phyloP scores from a whole-genome alignment of 257 asterid genomes.

The Solanum piurae region DNA sequence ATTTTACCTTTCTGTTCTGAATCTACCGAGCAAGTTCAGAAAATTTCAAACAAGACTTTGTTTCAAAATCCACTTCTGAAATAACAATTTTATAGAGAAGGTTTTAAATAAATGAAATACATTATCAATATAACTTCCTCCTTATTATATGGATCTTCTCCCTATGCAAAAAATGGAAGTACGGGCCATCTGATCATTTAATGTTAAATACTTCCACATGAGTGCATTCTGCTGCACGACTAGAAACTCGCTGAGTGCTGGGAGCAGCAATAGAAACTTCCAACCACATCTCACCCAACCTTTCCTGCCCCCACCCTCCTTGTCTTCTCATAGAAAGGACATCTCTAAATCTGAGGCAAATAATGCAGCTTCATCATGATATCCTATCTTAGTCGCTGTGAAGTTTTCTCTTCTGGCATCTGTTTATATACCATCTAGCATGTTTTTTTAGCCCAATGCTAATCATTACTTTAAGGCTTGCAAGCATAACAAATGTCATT shows the following conservation, averaged over 20 bases:
- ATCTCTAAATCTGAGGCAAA: not conserved
- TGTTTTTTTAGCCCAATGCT: conserved; percentile 77
- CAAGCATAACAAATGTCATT: conserved; percentile 81
- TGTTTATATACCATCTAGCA: conserved; percentile 75
- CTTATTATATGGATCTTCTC: not conserved
- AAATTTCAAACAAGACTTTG: not conserved
- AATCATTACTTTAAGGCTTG: conserved; percentile 74
- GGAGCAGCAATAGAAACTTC: not conserved
- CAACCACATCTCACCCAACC: not conserved
- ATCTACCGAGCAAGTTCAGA: not conserved
- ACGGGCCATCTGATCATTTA: not conserved
- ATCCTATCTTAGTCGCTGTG: conserved; percentile 49
- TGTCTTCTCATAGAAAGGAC: not conserved
- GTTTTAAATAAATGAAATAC: not conserved
- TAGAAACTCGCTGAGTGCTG: not conserved
- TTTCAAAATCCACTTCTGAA: not conserved
- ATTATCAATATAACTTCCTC: not conserved
- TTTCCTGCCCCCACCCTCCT: not conserved
- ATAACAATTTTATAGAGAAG: not conserved
- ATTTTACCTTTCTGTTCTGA: not conserved
- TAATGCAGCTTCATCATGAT: not conserved
- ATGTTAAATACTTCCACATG: not conserved
- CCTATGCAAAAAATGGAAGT: not conserved
- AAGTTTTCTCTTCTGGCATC: conserved; percentile 76
- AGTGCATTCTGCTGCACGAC: not conserved